phyloP scores from a whole-genome alignment of 2,329 filamentous ascomycete species.

The Colletotrichum theobromicola region DNA sequence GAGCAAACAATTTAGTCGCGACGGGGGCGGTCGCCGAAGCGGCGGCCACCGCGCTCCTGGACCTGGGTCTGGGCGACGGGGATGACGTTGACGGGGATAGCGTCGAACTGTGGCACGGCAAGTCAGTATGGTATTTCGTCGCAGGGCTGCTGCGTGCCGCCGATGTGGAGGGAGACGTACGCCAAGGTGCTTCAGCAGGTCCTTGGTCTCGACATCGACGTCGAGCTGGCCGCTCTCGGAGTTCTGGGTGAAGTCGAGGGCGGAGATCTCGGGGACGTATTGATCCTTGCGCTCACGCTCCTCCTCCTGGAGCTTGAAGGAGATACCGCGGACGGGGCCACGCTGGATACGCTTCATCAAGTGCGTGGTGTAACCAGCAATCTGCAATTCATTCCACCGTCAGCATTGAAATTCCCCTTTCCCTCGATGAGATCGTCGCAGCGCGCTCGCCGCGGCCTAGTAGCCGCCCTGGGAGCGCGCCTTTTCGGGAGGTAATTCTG shows the following conservation, averaged over 20 bases:
- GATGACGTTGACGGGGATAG: constrained; percentile 95
- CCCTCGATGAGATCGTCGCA: too few relatives aligned
- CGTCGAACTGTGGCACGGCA: constrained; percentile 76
- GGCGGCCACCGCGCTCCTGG: constrained; percentile 77
- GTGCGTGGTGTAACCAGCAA: constrained; percentile 98
- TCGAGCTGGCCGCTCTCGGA: constrained; percentile 92
- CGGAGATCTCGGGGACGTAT: constrained; percentile 98
- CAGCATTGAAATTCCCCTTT: not conserved
- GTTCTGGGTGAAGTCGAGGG: constrained; percentile 97
- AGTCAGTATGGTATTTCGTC: constrained; percentile 29
- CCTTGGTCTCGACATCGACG: constrained; percentile 97
- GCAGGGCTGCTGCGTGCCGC: too few relatives aligned
- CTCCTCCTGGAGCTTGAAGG: constrained; percentile 99
- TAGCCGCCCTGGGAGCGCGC: not conserved
- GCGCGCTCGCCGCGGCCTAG: not conserved
- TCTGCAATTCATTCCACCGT: constrained; percentile 53
- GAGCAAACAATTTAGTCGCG: constrained; percentile 43
- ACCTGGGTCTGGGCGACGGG: constrained; percentile 87
- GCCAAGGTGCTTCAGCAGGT: constrained; percentile 97
- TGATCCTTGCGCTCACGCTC: constrained; percentile 99
- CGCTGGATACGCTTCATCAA: constrained; percentile 99
- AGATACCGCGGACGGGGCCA: constrained; percentile 98
- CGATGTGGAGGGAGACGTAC: constrained; percentile 76
- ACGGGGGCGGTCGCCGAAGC: constrained; percentile 72
- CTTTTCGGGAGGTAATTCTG: constrained; percentile 28